A percentile compares a stretch with the other conserved stretches of the same genome.
phyloP scores from a whole-genome alignment of 164 flowering plant genomes.

The Magnolia changhungtana region DNA sequence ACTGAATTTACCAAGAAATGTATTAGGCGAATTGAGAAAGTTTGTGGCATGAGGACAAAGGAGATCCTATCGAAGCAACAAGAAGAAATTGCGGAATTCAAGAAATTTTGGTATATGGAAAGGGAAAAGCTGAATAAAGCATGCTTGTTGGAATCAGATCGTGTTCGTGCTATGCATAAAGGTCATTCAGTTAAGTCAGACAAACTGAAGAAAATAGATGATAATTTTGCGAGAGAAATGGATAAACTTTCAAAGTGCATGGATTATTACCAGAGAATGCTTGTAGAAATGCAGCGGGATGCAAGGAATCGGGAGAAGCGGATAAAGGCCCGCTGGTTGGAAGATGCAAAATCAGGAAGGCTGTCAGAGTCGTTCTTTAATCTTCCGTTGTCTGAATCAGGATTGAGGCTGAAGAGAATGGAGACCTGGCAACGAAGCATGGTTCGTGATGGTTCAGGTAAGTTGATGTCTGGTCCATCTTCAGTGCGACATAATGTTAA shows the following conservation, averaged over 20 bases:
- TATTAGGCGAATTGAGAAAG: conserved; percentile 28
- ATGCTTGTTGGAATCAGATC: conserved; percentile 29
- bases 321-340: conserved; percentile 29
- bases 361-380: conserved; percentile 20
- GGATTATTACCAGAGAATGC: conserved; percentile 30
- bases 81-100: conserved; percentile 32
- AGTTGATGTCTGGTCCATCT: conserved; percentile 13
- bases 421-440: conserved; percentile 10
- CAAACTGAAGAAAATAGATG: conserved; percentile 41
- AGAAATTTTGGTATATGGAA: conserved; percentile 25
- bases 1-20: conserved; percentile 13
- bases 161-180: conserved; percentile 29
- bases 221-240: conserved; percentile 29
- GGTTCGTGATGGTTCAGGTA: conserved; percentile 9
- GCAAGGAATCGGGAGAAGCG: conserved; percentile 29
- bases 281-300: conserved; percentile 34
- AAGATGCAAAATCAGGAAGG: conserved; percentile 36
- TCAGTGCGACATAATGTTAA: not conserved
- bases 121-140: conserved; percentile 32
- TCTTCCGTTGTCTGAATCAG: conserved; percentile 18
- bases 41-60: conserved; percentile 27
- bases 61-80: conserved; percentile 36
- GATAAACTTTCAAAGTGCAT: conserved; percentile 28
- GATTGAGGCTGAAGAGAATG: conserved; percentile 13
- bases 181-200: conserved; percentile 27